Percentiles rank a stretch among this genome's conserved stretches.
These are phyloP conservation scores for Neurospora tetraspora DNA, from an alignment of 495 filamentous ascomycete species.

Conservation along the genomic window DNA sequence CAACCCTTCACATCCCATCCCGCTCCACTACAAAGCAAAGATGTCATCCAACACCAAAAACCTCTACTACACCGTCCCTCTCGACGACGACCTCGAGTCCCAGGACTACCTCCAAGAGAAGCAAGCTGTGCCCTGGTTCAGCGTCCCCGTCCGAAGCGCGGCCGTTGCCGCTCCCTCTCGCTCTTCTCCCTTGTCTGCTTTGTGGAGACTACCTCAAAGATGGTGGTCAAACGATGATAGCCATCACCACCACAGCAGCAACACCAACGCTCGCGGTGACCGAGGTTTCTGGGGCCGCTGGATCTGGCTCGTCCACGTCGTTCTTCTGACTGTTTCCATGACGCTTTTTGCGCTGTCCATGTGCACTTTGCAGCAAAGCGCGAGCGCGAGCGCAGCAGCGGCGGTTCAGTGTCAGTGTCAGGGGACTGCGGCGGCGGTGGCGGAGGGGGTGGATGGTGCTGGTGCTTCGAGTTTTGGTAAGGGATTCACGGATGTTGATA, in stretches of 20 bases:
- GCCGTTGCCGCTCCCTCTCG: background rate
- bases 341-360: constrained; percentile 34
- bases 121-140: constrained; percentile 2
- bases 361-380: constrained; percentile 22
- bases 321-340: constrained; percentile 31
- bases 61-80: constrained; percentile 21
- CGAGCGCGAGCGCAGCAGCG: constrained; percentile 8
- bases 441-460: background rate
- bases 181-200: background rate
- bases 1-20: background rate
- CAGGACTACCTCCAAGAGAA: constrained; percentile 18
- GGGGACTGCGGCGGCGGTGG: background rate
- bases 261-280: background rate
- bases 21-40: background rate
- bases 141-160: background rate
- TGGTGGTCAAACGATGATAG: background rate
- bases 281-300: constrained; percentile 14
- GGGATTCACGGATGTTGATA: background rate
- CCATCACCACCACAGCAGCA: background rate
- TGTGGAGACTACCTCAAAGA: background rate
- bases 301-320: constrained; percentile 35
- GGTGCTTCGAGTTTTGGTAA: background rate
- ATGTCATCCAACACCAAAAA: background rate
- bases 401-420: background rate
- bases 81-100: constrained; percentile 27